phyloP scores from a whole-genome alignment of 1,284 basidiomycete species.

The Phylloporus gajari region DNA sequence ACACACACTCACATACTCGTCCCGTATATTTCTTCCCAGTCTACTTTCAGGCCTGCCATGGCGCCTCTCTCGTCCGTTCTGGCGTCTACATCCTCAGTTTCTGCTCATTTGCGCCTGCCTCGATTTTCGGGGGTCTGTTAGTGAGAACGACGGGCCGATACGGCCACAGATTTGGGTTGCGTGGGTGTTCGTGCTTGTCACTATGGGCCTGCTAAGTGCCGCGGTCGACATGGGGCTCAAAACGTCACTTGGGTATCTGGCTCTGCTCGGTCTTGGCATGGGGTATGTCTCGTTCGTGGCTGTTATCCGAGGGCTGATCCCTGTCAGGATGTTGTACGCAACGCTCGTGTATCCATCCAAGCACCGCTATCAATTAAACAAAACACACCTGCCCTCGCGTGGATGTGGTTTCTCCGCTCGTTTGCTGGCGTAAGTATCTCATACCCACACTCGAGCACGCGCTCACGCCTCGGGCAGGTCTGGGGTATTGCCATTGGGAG shows the following conservation, averaged over 20 bases:
- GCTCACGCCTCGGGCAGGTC: slow-evolving; percentile 18
- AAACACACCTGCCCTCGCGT: slow-evolving; percentile 40
- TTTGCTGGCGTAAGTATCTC: slow-evolving; percentile 30
- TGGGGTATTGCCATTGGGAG: slow-evolving; percentile 35
- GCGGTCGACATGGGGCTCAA: background rate
- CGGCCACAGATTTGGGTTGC: slow-evolving; percentile 28
- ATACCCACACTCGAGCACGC: background rate
- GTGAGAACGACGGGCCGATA: slow-evolving; percentile 26
- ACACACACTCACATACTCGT: background rate
- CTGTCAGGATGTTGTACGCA: slow-evolving; percentile 17
- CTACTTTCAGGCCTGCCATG: slow-evolving; percentile 34
- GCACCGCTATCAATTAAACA: slow-evolving; percentile 40
- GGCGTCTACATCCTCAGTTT: slow-evolving; percentile 29
- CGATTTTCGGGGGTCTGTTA: slow-evolving; percentile 18
- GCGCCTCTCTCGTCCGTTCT: slow-evolving; percentile 19
- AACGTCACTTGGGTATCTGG: slow-evolving; percentile 16
- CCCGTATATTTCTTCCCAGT: slow-evolving; percentile 29
- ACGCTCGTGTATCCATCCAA: slow-evolving; percentile 45
- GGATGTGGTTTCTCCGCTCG: slow-evolving; percentile 40
- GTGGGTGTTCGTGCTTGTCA: slow-evolving; percentile 19
- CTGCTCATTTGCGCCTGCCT: slow-evolving; percentile 21
- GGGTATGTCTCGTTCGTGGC: slow-evolving; percentile 19
- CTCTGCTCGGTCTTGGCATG: slow-evolving; percentile 25
- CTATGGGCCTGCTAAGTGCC: slow-evolving; percentile 21
- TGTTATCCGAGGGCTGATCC: too few species aligned